Base-by-base conservation (phyloP, 2,329 filamentous ascomycete species). In the Daldinia sp. region DNA sequence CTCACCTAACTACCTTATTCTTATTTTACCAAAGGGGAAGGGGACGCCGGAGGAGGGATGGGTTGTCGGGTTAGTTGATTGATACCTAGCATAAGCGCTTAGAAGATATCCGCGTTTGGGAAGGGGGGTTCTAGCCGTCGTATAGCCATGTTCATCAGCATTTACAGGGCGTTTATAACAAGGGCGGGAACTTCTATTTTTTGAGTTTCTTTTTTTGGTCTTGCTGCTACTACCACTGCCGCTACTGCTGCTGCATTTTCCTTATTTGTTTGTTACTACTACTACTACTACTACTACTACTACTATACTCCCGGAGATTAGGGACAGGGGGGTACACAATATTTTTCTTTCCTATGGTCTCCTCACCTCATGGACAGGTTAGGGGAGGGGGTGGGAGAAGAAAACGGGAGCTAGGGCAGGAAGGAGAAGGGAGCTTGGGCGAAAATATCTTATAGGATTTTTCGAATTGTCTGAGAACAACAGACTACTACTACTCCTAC, bases 101-200 rank as follows among this genome's bases (percentile, higher is more conserved):
- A 71, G 69, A 71, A 71, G 65, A 69, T 71, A 64, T 71, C 57
- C 53, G 41, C 60, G 63, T 10, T 7, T 9, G 6, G 33, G 33
- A 10, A 7, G 33, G 33, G 63, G 64, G 55, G 65, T 48, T 53
- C 46, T 46, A 65, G 57, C 33, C 39, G 56, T 63, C 63, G 39
- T 67, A 51, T 60, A 58, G 58, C 60, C 56, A 60, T 68, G 61
- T 65, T 50, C 63, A 58, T 67, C 44, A 72, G 75, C 75, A 78
- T 78, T 78, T 78, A 69, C 74, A 67, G 69, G 69, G 76, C 74
- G 76, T 78, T 51, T 61, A 60, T 68, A 59, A 58, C 44, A 39
- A 35, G 56, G 63, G 46, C 60, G 60, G 66, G 51, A 61, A 42
- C 60, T 39, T 39, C 13, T 51, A 37, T 53, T 39, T 54, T 37